Conservation (phyloP, 768 basidiomycete genomes). For the Auriculariales sp. region DNA sequence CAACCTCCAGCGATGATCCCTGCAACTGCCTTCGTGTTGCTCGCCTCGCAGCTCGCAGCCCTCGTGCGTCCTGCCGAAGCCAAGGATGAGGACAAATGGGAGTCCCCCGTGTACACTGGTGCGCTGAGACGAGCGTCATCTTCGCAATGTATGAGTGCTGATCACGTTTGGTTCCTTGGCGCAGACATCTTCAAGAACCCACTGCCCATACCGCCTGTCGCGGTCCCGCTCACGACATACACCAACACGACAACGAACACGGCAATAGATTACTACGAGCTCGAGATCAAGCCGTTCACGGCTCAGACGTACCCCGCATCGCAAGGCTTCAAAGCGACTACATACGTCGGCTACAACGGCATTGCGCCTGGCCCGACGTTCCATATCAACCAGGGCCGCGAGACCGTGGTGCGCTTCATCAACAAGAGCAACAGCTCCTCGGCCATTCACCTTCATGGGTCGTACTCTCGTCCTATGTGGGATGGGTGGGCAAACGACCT, state of each 20-base stretch:
- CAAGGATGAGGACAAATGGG: not conserved
- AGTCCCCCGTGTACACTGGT: not conserved
- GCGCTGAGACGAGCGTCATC: not conserved
- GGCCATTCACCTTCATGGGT: not conserved
- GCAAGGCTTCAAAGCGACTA: not conserved
- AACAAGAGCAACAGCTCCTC: not conserved
- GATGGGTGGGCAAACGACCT: not conserved
- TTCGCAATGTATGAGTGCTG: not conserved
- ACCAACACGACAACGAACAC: not conserved
- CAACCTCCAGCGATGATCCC: no score
- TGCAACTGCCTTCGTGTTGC: no score
- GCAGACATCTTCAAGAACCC: not conserved
- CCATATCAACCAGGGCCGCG: not conserved
- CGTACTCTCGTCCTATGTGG: not conserved
- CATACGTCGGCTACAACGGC: not conserved
- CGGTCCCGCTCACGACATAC: not conserved
- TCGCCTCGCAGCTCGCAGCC: no score
- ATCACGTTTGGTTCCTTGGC: no score
- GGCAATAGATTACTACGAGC: not conserved
- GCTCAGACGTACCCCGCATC: not conserved
- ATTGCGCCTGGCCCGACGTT: not conserved
- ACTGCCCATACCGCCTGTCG: not conserved
- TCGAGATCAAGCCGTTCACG: not conserved
- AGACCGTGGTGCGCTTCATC: not conserved
- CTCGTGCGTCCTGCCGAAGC: no score